Percentiles rank a stretch among this genome's conserved stretches.
These are phyloP conservation scores for Leccinum fibrillosum DNA, from an alignment of 768 basidiomycete species.

Conservation along the genomic window DNA sequence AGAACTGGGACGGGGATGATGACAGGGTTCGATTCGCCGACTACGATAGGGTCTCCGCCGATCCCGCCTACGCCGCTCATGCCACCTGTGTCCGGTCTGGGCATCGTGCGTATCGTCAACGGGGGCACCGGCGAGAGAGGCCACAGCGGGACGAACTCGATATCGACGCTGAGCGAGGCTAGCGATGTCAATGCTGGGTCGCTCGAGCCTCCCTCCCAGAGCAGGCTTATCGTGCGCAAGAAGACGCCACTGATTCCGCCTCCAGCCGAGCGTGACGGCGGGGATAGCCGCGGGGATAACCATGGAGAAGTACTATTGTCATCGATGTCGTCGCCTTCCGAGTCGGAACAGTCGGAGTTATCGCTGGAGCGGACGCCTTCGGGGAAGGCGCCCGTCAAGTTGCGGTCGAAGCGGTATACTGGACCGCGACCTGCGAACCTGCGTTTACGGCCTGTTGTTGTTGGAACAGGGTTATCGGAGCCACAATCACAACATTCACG, in stretches of 20 bases:
- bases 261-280: not conserved
- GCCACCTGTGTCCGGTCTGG: slow-evolving; percentile 6
- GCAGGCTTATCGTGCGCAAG: slow-evolving; percentile 36
- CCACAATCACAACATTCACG: slow-evolving; percentile 31
- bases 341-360: slow-evolving; percentile 42
- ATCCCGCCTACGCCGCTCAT: slow-evolving; percentile 39
- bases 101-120: slow-evolving; percentile 27
- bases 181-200: slow-evolving; percentile 15
- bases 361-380: slow-evolving; percentile 30
- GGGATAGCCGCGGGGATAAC: not conserved
- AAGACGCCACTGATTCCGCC: slow-evolving; percentile 32
- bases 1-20: not conserved
- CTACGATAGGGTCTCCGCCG: slow-evolving; percentile 36
- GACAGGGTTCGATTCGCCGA: slow-evolving; percentile 36
- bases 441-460: slow-evolving; percentile 34
- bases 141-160: slow-evolving; percentile 28
- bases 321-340: slow-evolving; percentile 1
- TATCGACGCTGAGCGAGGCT: slow-evolving; percentile 27
- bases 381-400: slow-evolving; percentile 36
- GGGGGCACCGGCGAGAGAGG: slow-evolving; percentile 18
- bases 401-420: slow-evolving; percentile 53
- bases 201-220: slow-evolving; percentile 26
- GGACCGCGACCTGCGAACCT: slow-evolving; percentile 44
- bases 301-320: too few species aligned
- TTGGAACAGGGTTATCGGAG: slow-evolving; percentile 15